Evolutionary conservation across 345 rosid species (phyloP), one percentile per base, ranked within the genome.

Genomic region (Syzygium aromaticum): DNA sequence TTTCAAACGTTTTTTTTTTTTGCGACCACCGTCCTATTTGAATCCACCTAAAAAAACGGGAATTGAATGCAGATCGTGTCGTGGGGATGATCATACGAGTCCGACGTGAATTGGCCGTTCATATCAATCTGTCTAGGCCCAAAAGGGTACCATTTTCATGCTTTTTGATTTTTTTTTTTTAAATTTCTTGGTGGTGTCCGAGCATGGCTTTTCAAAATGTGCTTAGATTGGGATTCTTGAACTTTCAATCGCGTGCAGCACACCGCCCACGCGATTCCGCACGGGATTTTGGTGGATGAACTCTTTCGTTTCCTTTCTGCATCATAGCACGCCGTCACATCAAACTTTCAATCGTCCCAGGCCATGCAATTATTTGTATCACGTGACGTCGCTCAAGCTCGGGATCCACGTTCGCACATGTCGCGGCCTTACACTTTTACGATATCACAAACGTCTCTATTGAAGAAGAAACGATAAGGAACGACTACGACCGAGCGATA

Each of bases 281-380:
- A 11, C 27, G 16, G 11, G 52, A 3, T 51, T 10, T 10, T 11
- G 52, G 61, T 9, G 61, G 3, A n/a, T 12, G 1, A 2, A 7
- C 25, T 6, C 64, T 57, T 14, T 0, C 64, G 64, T 11, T 25
- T 57, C 25, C 28, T 25, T 57, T 57, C 64, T 25, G 2, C 15
- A 25, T 25, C 28, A 5, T 0, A 13, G 10, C 4, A 25, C 28
- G 63, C n/a, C 12, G 5, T 0, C 5, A 9, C n/a, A 43, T 43
- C 46, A 6, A 43, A 43, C 46, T 43, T 43, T 43, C 46, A 43
- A 56, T 56, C 4, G 63, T 57, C 63, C 63, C 63, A 8, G 28
- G n/a, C 6, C 1, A 23, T 10, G n/a, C n/a, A 23, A 57, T 57
- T 23, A 57, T 57, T 1, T 57, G 2, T 23, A 23, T 22, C 63